Conservation (phyloP, 805 yeast species). For the Cyberlindnera suaveolens region DNA sequence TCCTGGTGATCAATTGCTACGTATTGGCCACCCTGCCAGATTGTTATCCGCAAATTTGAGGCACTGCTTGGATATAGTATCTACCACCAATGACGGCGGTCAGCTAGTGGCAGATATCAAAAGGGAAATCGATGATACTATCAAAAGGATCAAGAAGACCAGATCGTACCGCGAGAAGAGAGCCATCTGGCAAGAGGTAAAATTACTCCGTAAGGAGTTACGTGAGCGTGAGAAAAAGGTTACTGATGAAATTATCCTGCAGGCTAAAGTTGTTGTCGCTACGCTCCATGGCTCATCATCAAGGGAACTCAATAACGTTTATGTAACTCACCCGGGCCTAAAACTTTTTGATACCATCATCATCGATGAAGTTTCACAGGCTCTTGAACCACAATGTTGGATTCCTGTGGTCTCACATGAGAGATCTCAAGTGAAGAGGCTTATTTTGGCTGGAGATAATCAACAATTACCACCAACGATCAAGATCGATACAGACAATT, state of each 20-base stretch:
- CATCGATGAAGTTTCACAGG: conserved; percentile 93
- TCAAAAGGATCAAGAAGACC: conserved; percentile 52
- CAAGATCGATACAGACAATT: conserved; percentile 43
- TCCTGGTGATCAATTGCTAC: conserved; percentile 40
- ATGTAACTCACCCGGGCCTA: conserved; percentile 26
- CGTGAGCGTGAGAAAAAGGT: conserved; percentile 59
- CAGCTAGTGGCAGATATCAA: conserved; percentile 62
- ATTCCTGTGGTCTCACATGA: conserved; percentile 73
- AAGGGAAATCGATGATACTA: conserved; percentile 58
- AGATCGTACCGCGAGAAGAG: conserved; percentile 59
- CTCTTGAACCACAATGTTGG: conserved; percentile 95
- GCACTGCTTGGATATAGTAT: conserved; percentile 72
- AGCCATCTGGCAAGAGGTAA: conserved; percentile 63
- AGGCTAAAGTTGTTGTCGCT: conserved; percentile 65
- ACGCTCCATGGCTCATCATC: conserved; percentile 89
- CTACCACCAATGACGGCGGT: conserved; percentile 52
- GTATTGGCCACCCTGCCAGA: conserved; percentile 94
- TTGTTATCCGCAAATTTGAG: conserved; percentile 51
- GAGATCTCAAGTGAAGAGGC: conserved; percentile 32
- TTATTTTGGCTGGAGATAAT: conserved; percentile 90
- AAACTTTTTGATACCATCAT: conserved; percentile 69
- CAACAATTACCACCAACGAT: conserved; percentile 89
- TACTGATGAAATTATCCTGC: conserved; percentile 47
- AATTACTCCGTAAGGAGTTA: conserved; percentile 63
- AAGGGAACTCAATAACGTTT: conserved; percentile 53